phyloP scores from a whole-genome alignment of 176 grass and related monocot species.

The Oryza officinalis region DNA sequence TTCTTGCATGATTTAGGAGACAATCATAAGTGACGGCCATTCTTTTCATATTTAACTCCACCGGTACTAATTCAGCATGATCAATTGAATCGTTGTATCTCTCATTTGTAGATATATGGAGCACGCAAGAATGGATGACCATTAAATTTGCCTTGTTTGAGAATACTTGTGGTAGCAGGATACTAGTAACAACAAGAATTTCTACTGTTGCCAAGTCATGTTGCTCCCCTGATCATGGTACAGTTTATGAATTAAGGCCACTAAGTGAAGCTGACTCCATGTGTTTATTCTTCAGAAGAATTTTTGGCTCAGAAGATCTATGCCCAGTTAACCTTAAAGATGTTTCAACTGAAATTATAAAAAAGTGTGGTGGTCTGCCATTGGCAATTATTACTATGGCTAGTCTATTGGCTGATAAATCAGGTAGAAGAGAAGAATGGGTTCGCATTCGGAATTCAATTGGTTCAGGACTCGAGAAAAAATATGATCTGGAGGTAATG shows the following conservation, averaged over 20 bases:
- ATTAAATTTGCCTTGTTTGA: conserved; percentile 6
- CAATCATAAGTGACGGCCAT: neutral
- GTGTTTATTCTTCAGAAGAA: conserved; percentile 8
- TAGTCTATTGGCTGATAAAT: conserved; percentile 19
- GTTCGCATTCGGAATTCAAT: conserved; percentile 7
- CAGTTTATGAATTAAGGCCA: conserved; percentile 12
- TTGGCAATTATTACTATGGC: conserved; percentile 32
- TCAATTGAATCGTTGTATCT: neutral
- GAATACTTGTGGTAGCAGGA: conserved; percentile 27
- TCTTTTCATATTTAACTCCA: neutral
- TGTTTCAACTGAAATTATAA: conserved; percentile 14
- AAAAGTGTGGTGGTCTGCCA: conserved; percentile 35
- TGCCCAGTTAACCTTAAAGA: conserved; percentile 6
- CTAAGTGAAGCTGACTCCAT: conserved; percentile 18
- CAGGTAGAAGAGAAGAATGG: conserved; percentile 10
- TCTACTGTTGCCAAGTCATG: conserved; percentile 16
- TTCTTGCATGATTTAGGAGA: neutral
- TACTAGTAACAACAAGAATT: conserved; percentile 28
- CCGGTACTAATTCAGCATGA: neutral
- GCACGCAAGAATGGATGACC: neutral
- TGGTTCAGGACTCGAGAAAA: conserved; percentile 18
- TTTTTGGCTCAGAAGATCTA: neutral
- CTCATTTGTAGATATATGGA: conserved; percentile 28
- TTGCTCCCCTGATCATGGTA: conserved; percentile 6
- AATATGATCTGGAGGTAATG: conserved; percentile 9